phyloP scores from a whole-genome alignment of 768 basidiomycete genomes.

The Naganishia onofrii region DNA sequence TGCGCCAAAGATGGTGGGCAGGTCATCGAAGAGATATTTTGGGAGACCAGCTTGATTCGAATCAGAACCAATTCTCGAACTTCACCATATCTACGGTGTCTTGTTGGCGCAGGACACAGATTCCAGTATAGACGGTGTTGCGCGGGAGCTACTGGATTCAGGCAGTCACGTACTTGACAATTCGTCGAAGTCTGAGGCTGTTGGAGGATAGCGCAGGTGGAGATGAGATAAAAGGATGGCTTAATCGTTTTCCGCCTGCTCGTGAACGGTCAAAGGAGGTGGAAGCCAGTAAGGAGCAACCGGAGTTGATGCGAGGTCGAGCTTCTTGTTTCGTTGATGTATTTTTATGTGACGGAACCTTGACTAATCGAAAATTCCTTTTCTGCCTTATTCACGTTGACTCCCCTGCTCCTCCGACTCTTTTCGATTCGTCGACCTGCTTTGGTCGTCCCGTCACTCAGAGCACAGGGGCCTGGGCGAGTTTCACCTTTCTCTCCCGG shows the following conservation, averaged over 20 bases:
- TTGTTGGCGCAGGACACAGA: too few relatives aligned
- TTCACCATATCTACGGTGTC: too few relatives aligned
- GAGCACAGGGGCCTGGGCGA: conserved; percentile 41
- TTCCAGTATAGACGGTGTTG: too few relatives aligned
- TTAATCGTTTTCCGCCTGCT: too few relatives aligned
- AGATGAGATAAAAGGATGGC: too few relatives aligned
- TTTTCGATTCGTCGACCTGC: neutral
- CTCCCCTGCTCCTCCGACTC: neutral
- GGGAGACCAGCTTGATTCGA: too few relatives aligned
- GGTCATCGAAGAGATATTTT: too few relatives aligned
- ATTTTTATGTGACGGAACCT: neutral
- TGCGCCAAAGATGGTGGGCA: neutral
- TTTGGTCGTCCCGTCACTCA: conserved; percentile 3
- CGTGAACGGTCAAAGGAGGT: neutral
- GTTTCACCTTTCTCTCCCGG: conserved; percentile 44
- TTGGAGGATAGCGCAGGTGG: too few relatives aligned
- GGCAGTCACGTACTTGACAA: too few relatives aligned
- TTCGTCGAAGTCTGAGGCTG: too few relatives aligned
- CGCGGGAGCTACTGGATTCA: too few relatives aligned
- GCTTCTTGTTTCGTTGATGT: neutral
- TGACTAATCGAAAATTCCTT: neutral
- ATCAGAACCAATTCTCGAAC: too few relatives aligned
- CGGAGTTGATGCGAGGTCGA: neutral
- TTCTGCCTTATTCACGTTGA: neutral
- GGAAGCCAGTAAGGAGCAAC: neutral